These are phyloP conservation scores for Cucurbita moschata DNA, from an alignment of 306 rosid genomes.

Conservation along the genomic window DNA sequence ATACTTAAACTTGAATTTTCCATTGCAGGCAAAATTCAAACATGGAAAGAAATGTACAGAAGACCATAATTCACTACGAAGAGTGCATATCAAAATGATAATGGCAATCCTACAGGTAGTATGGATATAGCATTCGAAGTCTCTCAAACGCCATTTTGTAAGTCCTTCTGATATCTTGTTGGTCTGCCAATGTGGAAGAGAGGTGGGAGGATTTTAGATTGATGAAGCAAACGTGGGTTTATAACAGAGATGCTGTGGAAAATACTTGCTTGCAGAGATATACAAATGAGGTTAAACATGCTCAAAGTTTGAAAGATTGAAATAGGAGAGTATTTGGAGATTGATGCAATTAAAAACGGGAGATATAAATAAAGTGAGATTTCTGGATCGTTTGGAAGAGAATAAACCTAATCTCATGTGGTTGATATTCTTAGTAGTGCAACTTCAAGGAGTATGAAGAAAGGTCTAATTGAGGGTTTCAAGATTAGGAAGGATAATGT, in stretches of 20 bases:
- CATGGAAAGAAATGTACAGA: not conserved
- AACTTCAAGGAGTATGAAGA: not conserved
- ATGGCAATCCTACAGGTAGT: not conserved
- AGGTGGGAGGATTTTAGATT: not conserved
- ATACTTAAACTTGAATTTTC: not conserved
- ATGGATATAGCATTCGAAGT: not conserved
- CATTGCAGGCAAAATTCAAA: not conserved
- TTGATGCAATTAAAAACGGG: not conserved
- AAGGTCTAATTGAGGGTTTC: not conserved
- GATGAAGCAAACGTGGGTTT: not conserved
- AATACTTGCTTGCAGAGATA: not conserved
- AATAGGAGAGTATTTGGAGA: not conserved
- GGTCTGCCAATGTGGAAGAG: not conserved
- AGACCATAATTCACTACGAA: not conserved
- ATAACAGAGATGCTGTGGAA: not conserved
- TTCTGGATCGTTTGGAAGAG: not conserved
- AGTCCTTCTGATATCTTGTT: not conserved
- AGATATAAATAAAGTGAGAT: not conserved
- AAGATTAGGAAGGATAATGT: not conserved
- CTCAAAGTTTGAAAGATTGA: not conserved
- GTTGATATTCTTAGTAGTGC: not conserved
- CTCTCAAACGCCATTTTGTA: not conserved
- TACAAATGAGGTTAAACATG: not conserved
- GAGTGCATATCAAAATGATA: not conserved
- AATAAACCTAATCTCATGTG: not conserved